phyloP scores from a whole-genome alignment of 2,329 filamentous ascomycete genomes.

The Harringtonia aguacate region DNA sequence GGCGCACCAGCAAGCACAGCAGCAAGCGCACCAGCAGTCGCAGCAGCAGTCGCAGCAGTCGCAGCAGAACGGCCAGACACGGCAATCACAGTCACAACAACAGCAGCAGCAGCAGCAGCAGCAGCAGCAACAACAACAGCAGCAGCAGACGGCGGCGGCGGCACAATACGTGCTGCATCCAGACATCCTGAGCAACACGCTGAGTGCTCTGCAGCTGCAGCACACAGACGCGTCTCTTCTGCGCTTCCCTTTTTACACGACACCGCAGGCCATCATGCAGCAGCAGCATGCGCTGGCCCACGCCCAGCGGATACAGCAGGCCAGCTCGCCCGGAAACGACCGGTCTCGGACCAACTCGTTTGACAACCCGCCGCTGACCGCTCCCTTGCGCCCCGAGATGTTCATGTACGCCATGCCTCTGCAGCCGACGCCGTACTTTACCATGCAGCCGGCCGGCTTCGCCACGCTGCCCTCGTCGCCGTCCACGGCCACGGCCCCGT shows the following conservation, averaged over 20 bases:
- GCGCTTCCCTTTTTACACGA: conserved; percentile 34
- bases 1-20: conserved; percentile 25
- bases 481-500: conserved; percentile 27
- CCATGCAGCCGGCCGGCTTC: conserved; percentile 23
- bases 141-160: conserved; percentile 27
- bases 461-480: conserved; percentile 48
- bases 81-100: conserved; percentile 26
- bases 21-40: conserved; percentile 27
- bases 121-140: conserved; percentile 21
- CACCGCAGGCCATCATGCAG: conserved; percentile 31
- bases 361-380: conserved; percentile 49
- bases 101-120: conserved; percentile 23
- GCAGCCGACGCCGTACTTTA: conserved; percentile 31
- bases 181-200: conserved; percentile 14
- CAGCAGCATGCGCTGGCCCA: conserved; percentile 29
- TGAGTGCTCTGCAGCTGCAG: conserved; percentile 27
- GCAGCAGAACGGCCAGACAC: conserved; percentile 39
- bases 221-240: conserved; percentile 25
- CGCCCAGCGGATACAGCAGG: conserved; percentile 30
- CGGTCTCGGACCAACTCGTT: conserved; percentile 53
- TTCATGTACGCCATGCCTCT: conserved; percentile 38
- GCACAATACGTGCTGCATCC: conserved; percentile 23
- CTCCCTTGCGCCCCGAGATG: conserved; percentile 45
- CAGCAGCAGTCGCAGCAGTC: conserved; percentile 28
- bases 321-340: conserved; percentile 26